Base-by-base conservation (phyloP, 495 filamentous ascomycete genomes). In the Hyaloscypha bicolor region DNA sequence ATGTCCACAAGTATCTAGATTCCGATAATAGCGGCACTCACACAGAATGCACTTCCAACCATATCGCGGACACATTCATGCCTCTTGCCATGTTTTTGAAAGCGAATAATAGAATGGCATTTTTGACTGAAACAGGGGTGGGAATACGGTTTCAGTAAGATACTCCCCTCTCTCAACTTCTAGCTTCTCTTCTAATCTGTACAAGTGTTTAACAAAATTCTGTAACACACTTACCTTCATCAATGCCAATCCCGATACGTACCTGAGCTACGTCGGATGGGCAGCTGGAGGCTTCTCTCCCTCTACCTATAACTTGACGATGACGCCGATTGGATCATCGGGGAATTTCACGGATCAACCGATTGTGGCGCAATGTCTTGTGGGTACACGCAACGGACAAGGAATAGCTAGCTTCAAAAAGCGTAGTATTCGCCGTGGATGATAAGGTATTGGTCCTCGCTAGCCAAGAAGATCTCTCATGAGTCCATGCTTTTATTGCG, bases 111-210 rank as follows among this genome's bases (percentile, higher is more conserved):
- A 75, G 86, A 4, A 76, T 81, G 69, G 86, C 79, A 6, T 71
- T 88, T 37, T 67, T 88, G 33, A 79, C 77, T 45, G 85, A 88
- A 78, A 86, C 80, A 85, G 86, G 16, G 86, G 85, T 31, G 83
- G 81, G 9, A 80, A 80, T 59, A 79, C 73, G 0, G 73, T 71
- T 31, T 72, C 70, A 11, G 33, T 68, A 53, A 45, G 60, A 39
- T 33, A 37, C 35, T 37, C 35, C 35, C 35, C 21, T 65, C 33
- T 33, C 8, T 22, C n/a, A 32, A 22, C 39, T 25, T 25, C 22
- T 14, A 9, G 22, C 0, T 4, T 30, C 31, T 16, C 25, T 19
- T 37, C 52, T 57, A 30, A 66, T 31, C 48, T 8, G 9, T 30
- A 69, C 33, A 68, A 71, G 6, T 85, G 81, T 66, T 67, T 79